Evolutionary conservation across 495 filamentous ascomycete genomes (phyloP), one percentile per base, ranked within the genome.

Genomic region (Achaetomiella virescens): DNA sequence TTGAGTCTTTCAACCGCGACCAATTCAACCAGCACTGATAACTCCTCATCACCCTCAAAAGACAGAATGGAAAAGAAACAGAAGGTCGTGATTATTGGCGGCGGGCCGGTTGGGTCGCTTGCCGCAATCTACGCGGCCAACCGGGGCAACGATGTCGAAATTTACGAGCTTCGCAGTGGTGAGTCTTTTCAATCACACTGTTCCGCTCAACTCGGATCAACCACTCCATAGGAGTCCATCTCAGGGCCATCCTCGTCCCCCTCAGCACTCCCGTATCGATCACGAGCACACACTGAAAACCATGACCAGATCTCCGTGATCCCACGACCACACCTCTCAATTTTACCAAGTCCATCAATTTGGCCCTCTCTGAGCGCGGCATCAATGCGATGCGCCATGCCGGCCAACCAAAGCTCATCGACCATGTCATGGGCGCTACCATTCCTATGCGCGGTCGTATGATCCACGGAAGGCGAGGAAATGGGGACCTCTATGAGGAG

Each of bases 401-500:
- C 1, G 72, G 80, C 41, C 78, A 80, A 17, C 66, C 78, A 6
- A 78, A 80, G 11, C 78, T 97, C 24, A 76, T 95, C 46, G 78
- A 90, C 1, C 78, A 85, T 63, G 80, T 97, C 21, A 75, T 92
- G 41, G 70, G 69, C 15, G 81, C 87, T 44, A 88, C 92, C 0
- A 89, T 96, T 52, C 95, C 95, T 6, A 96, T 99, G 89, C 73
- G 85, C 57, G 92, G 91, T 10, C 89, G 93, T n/a, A 97, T 97
- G 93, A 93, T 99, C 48, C 93, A 99, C 66, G 85, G 88, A 21
- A 76, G 77, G 57, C 75, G 75, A n/a, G 65, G 76, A 25, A 69
- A 78, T 29, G 88, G 87, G 21, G 68, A 83, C 17, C 70, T 93
- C 10, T 88, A 83, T 65, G 84, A 93, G 59, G 83, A 87, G 54